phyloP scores from a whole-genome alignment of 2,329 filamentous ascomycete species.

The Penicillium sp. region DNA sequence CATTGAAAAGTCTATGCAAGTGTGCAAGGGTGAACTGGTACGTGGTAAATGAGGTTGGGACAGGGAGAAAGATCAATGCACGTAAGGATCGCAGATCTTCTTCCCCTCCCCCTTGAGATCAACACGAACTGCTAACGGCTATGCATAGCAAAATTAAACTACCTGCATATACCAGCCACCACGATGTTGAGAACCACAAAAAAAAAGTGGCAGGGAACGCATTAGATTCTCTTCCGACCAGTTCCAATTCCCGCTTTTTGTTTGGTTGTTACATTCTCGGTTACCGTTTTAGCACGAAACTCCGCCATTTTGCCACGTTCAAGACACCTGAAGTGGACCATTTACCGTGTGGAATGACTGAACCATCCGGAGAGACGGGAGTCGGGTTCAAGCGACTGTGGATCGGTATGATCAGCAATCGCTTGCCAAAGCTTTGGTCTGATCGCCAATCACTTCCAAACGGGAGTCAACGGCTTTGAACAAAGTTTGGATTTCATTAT shows the following conservation, averaged over 20 bases:
- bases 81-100: conserved; percentile 9
- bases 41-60: background rate
- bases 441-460: conserved; percentile 13
- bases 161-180: conserved; percentile 18
- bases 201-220: background rate
- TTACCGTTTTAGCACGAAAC: background rate
- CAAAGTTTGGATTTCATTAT: background rate
- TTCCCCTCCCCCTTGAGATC: background rate
- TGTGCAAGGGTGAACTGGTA: conserved; percentile 6
- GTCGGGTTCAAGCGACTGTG: conserved; percentile 15
- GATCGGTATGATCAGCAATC: conserved; percentile 22
- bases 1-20: background rate
- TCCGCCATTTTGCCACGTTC: conserved; percentile 24
- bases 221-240: background rate
- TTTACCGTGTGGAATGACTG: background rate
- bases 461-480: conserved; percentile 1
- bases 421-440: conserved; percentile 12
- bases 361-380: conserved; percentile 3
- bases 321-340: conserved; percentile 8
- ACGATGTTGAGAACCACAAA: conserved; percentile 1
- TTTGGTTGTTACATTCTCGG: background rate
- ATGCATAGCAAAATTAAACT: conserved; percentile 11
- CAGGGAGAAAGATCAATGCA: conserved; percentile 4
- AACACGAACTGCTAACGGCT: conserved; percentile 10
- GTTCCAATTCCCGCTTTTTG: too few species aligned